Conservation (phyloP, 495 filamentous ascomycete species). For the Usnea hakonensis region DNA sequence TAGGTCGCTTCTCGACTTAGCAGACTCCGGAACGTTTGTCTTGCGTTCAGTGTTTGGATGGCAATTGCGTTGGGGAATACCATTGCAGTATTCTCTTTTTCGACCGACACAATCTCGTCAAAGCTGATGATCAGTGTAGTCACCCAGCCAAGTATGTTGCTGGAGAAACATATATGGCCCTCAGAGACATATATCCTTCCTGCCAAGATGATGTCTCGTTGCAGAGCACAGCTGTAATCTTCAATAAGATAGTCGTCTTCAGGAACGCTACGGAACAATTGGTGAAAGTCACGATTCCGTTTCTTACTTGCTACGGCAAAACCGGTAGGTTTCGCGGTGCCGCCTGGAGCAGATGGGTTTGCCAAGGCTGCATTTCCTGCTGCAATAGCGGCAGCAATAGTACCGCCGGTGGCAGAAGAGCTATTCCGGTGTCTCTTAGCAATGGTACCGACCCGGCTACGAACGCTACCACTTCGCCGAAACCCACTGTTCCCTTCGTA, state of each 20-base stretch:
- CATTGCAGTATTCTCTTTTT: constrained; percentile 93
- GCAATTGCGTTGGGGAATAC: constrained; percentile 97
- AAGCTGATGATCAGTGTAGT: constrained; percentile 97
- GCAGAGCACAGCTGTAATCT: constrained; percentile 94
- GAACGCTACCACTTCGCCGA: constrained; percentile 71
- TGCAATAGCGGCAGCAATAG: constrained; percentile 62
- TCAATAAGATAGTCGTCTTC: constrained; percentile 98
- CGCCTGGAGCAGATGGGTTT: constrained; percentile 48
- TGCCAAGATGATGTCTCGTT: constrained; percentile 91
- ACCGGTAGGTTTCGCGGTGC: constrained; percentile 72
- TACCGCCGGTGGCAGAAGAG: constrained; percentile 69
- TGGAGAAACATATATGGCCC: constrained; percentile 96
- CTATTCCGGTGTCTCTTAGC: constrained; percentile 70
- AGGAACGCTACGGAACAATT: constrained; percentile 87
- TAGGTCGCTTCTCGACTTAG: constrained; percentile 93
- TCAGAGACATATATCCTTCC: constrained; percentile 94
- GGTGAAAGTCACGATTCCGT: constrained; percentile 91
- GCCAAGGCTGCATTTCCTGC: constrained; percentile 57
- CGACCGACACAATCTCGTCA: constrained; percentile 91
- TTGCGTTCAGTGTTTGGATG: constrained; percentile 90
- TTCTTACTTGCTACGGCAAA: constrained; percentile 96
- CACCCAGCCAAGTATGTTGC: constrained; percentile 97
- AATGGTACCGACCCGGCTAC: constrained; percentile 59
- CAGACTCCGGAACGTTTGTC: constrained; percentile 92
- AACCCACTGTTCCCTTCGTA: constrained; percentile 60